phyloP scores from a whole-genome alignment of 805 yeast genomes.

The Ogataea corticis region DNA sequence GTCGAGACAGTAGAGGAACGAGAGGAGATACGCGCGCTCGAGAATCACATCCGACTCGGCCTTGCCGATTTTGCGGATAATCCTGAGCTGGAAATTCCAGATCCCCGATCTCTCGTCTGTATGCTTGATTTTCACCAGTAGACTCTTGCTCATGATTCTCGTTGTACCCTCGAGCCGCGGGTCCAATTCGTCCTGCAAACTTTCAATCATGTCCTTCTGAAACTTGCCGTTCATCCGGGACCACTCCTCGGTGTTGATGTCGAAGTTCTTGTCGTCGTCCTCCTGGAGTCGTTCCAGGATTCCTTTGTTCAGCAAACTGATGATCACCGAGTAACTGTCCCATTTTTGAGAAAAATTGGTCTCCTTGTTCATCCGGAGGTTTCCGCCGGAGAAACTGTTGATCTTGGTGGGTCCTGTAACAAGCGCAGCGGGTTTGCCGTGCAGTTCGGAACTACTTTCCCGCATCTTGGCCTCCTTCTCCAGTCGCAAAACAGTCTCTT shows the following conservation, averaged over 20 bases:
- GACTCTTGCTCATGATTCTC: conserved; percentile 11
- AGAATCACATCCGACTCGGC: conserved; percentile 25
- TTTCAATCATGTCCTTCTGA: neutral
- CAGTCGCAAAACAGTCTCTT: conserved; percentile 21
- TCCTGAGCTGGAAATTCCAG: conserved; percentile 30
- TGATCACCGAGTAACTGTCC: conserved; percentile 28
- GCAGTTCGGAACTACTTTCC: too few species aligned
- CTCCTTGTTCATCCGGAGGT: neutral
- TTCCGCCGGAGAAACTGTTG: too few species aligned
- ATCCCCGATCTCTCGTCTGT: conserved; percentile 26
- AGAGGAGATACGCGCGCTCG: conserved; percentile 21
- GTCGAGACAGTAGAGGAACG: conserved; percentile 46
- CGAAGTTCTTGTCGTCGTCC: conserved; percentile 26
- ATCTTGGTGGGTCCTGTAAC: too few species aligned
- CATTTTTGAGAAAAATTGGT: conserved; percentile 17
- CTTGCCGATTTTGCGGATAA: conserved; percentile 19
- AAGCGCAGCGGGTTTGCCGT: too few species aligned
- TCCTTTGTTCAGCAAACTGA: conserved; percentile 28
- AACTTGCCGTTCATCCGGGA: conserved; percentile 4
- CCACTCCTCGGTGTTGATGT: conserved; percentile 35
- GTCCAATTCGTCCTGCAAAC: conserved; percentile 1
- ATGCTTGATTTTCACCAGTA: conserved; percentile 9
- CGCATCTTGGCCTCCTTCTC: conserved; percentile 1
- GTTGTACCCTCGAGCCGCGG: neutral
- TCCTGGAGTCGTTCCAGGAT: conserved; percentile 23